Evolutionary conservation across 495 filamentous ascomycete genomes (phyloP), one percentile per base, ranked within the genome.

Genomic region (Podospora comata): DNA sequence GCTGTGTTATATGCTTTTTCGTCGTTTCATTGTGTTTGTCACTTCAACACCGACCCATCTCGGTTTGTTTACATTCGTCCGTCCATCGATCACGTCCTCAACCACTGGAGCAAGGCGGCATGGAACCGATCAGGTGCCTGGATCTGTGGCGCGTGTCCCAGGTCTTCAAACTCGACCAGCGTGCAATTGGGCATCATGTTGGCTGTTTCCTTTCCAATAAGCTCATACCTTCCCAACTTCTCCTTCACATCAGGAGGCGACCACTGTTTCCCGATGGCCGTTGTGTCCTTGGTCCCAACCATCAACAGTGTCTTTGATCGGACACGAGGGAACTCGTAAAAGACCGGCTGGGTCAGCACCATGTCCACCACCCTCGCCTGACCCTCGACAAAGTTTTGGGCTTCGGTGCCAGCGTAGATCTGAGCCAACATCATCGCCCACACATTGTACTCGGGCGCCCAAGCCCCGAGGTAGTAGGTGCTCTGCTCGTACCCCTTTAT

Each of bases 351-450:
- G 13, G 76, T 82, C 60, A 82, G 70, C 7, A 82, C 77, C 79
- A 82, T 80, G 63, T 82, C 82, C 1, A 78, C 77, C 4, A 77
- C 71, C 20, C 73, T 73, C 1, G 81, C 81, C 62, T 79, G 76
- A 59, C 76, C 68, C 44, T 71, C 72, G 9, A 76, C 74, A 55
- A 79, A 84, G 27, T 68, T 56, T 20, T 61, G 56, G 5, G 67
- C 77, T 59, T 76, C 54, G 27, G 71, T 73, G 19, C 80, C 81
- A 30, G 71, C 26, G 70, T 84, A 83, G 59, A 83, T 74, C 55
- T 76, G 74, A n/a, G 72, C 72, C 15, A 84, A 73, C 82, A 84
- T 83, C 20, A 76, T 74, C 9, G 81, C 81, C 81, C 81, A 83
- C 23, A 77, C 72, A 61, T 82, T 79, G 69, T 83, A 83, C 0